A percentile compares a stretch with the other conserved stretches of the same genome.
These are phyloP conservation scores for Rhodotorula sp. DNA, from an alignment of 1,284 basidiomycete species.

Conservation along the genomic window DNA sequence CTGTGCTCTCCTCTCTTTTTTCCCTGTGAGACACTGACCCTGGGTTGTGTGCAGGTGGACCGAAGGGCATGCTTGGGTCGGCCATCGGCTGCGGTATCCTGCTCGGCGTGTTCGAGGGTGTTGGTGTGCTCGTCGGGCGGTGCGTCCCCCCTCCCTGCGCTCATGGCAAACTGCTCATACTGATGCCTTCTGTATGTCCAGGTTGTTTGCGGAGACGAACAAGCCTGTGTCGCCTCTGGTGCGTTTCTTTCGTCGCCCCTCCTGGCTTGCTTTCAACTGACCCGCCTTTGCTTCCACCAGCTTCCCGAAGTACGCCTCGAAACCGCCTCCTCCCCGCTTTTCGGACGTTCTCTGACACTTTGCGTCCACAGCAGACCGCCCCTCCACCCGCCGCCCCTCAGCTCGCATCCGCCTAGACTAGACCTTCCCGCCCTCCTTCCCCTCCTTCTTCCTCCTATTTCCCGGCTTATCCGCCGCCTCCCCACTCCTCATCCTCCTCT, in stretches of 20 bases:
- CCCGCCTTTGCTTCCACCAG: neutral
- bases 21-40: neutral
- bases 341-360: neutral
- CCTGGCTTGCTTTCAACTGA: neutral
- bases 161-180: neutral
- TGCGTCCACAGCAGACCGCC: slow-evolving; percentile 11
- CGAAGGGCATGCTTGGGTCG: slow-evolving; percentile 81
- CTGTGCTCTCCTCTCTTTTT: slow-evolving; percentile 43
- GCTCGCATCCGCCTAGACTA: slow-evolving; percentile 23
- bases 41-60: slow-evolving; percentile 67
- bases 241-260: neutral
- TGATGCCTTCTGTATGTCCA: neutral
- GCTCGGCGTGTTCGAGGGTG: slow-evolving; percentile 81
- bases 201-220: slow-evolving; percentile 41
- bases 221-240: slow-evolving; percentile 38
- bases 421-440: neutral
- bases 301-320: slow-evolving; percentile 13
- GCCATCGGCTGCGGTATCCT: slow-evolving; percentile 96
- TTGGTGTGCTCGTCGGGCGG: slow-evolving; percentile 80
- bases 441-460: neutral
- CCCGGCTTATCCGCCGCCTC: neutral
- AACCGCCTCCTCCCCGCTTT: fast-evolving
- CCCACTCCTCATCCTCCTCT: neutral
- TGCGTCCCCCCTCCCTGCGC: slow-evolving; percentile 52
- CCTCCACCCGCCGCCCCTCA: slow-evolving; percentile 27